Conservation (phyloP, 192 early-diverging fungal genomes). For the Linnemannia hyalina region DNA sequence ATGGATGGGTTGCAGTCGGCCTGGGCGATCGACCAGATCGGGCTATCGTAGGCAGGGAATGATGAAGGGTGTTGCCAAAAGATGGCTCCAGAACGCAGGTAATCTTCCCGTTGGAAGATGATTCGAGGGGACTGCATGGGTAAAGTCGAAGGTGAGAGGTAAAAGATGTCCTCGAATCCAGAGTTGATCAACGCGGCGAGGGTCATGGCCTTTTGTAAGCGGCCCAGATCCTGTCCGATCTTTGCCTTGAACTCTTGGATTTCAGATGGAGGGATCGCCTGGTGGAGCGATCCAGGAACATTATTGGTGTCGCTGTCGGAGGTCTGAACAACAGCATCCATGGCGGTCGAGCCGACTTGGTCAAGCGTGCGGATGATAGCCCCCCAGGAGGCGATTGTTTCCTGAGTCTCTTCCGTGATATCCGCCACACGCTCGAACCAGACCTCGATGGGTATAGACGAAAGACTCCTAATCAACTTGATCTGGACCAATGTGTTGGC, state of each 20-base stretch:
- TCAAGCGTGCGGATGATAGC: conserved; percentile 27
- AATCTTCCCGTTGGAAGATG: conserved; percentile 31
- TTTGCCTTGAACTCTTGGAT: conserved; percentile 27
- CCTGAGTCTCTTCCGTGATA: conserved; percentile 31
- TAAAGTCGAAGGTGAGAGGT: conserved; percentile 40
- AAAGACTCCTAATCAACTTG: conserved; percentile 43
- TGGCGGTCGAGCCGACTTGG: conserved; percentile 24
- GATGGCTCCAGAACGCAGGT: conserved; percentile 28
- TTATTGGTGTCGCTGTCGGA: conserved; percentile 14
- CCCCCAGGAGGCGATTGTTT: conserved; percentile 28
- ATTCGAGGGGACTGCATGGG: conserved; percentile 41
- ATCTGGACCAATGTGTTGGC: conserved; percentile 41
- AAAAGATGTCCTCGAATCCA: conserved; percentile 55
- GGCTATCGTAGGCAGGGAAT: conserved; percentile 39
- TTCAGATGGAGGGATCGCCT: conserved; percentile 18
- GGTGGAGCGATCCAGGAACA: not conserved
- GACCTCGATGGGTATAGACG: conserved; percentile 51
- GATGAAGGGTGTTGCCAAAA: conserved; percentile 54
- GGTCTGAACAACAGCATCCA: conserved; percentile 25
- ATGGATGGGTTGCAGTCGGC: conserved; percentile 23
- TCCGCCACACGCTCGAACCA: conserved; percentile 44
- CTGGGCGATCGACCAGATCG: conserved; percentile 45
- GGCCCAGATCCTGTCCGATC: not conserved
- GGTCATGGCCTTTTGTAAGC: conserved; percentile 36
- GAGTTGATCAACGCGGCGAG: conserved; percentile 52